Evolutionary conservation across 176 grass and related monocot genomes (phyloP), one percentile per base, ranked within the genome.

Genomic region (Rhynchospora tenuis): DNA sequence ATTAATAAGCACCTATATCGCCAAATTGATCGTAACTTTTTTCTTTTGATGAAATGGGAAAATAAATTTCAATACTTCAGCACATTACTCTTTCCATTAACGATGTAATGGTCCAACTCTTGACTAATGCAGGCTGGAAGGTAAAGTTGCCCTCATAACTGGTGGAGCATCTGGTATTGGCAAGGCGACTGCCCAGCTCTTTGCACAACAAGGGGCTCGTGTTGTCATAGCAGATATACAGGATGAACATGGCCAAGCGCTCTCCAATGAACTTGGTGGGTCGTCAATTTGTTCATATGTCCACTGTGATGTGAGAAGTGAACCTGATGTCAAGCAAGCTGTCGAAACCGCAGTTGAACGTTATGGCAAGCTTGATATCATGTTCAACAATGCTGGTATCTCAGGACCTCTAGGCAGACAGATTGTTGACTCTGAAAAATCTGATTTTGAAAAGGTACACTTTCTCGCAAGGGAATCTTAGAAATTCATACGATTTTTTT

Each of bases 301-400:
- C 12, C 71, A 74, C 38, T 74, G 43, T 51, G 17, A 74, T 47
- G 43, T 74, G 6, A 50, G 17, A 16, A 74, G 0, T 20, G 71
- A 51, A 47, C 1, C 71, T 0, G 43, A 74, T 47, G 44, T 52
- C n/a, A 10, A 81, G 0, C 61, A 81, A 4, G 24, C 78, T 1
- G n/a, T 63, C 5, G 23, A 81, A 46, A 19, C 10, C 16, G 50
- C 78, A 12, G 47, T 86, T 28, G 58, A 16, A 10, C 2, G 43
- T 51, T 59, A 57, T 27, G 74, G 84, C 28, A 81, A 81, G 42
- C 84, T 81, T 15, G 84, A 81, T 46, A 86, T 81, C 59, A 86
- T 86, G 84, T 86, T 27, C 59, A 72, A 86, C 45, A 80, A 86
- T 50, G 84, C 84, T 48, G 83, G 73, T 2, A 86, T 86, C 12